Base-by-base conservation (phyloP, 164 flowering plant genomes). In the Stephania japonica region DNA sequence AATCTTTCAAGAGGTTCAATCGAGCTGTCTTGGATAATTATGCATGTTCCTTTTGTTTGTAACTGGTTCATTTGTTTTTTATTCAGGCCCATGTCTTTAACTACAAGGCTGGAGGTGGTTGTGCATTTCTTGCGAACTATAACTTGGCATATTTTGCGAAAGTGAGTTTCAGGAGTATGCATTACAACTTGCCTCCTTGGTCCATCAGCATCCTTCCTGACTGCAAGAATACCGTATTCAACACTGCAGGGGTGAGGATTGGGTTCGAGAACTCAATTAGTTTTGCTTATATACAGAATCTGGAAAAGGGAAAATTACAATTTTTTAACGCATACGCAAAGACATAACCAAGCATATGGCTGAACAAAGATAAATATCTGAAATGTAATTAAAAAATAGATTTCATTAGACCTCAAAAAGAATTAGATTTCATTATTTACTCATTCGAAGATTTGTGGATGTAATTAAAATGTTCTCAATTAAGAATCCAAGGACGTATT, bases 161-260 rank as follows among this genome's bases (percentile, higher is more conserved):
- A 73, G 89, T 92, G 67, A 80, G 76, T 24, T 94, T 87, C 67
- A 75, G 82, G 24, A 85, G 84, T 70, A 42, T 19, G 73, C 85
- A 79, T 50, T 94, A 91, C 75, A 82, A 90, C 69, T 78, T 94
- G 76, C 97, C 98, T 61, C 88, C 93, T 72, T 90, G 93, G 94
- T 91, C 98, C 18, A 76, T 93, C 78, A 93, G 98, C 86, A 89
- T 93, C 73, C 90, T 93, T 24, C 98, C 98, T 26, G 97, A 91
- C 86, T 93, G 98, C 88, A 90, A 83, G 77, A 87, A 75, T 41
- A 87, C 65, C 10, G 89, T 84, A 77, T 89, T 79, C 81, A 94
- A 94, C 86, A 91, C 98, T 42, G 98, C 98, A 75, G 82, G 81
- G 86, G 98, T 93, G 84, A 83, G 85, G 13, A 62, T 27, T 41